phyloP scores from a whole-genome alignment of 2,329 filamentous ascomycete genomes.

The Boeremia lycopersici region DNA sequence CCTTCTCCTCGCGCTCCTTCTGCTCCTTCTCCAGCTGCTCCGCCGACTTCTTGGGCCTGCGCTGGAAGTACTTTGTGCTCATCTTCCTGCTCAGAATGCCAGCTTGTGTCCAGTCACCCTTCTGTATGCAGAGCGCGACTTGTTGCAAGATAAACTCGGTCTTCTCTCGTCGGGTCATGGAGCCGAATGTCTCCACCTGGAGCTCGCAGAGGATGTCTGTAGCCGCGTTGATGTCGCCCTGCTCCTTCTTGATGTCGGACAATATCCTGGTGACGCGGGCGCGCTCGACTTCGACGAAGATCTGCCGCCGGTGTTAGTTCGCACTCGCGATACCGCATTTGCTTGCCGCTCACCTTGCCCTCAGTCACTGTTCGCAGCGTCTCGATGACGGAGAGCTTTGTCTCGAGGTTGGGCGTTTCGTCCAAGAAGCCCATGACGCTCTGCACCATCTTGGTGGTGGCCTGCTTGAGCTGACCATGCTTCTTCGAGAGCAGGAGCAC shows the following conservation, averaged over 20 bases:
- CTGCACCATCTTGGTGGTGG: slow-evolving; percentile 98
- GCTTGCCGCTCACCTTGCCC: slow-evolving; percentile 73
- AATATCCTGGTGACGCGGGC: slow-evolving; percentile 93
- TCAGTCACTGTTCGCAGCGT: slow-evolving; percentile 95
- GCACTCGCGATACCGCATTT: not conserved
- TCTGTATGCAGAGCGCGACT: slow-evolving; percentile 92
- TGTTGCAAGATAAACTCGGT: slow-evolving; percentile 98
- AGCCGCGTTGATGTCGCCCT: slow-evolving; percentile 88
- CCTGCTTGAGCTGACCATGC: slow-evolving; percentile 99
- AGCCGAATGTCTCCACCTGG: slow-evolving; percentile 98
- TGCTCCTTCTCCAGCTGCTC: slow-evolving; percentile 90
- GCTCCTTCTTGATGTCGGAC: slow-evolving; percentile 95
- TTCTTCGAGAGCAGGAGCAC: slow-evolving; percentile 97
- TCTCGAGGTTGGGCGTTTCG: slow-evolving; percentile 81
- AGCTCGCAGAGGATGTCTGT: slow-evolving; percentile 95
- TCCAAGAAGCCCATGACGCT: slow-evolving; percentile 91
- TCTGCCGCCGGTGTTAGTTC: slow-evolving; percentile 58
- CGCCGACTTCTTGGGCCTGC: slow-evolving; percentile 87
- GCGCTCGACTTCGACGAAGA: slow-evolving; percentile 98
- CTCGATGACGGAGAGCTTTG: slow-evolving; percentile 92
- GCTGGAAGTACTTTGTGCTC: slow-evolving; percentile 87
- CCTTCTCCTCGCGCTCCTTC: slow-evolving; percentile 84
- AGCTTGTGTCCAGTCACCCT: slow-evolving; percentile 94
- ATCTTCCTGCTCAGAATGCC: slow-evolving; percentile 95
- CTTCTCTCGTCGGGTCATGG: slow-evolving; percentile 96